Conservation (phyloP, 305 asterid genomes). For the Fraxinus sp. region DNA sequence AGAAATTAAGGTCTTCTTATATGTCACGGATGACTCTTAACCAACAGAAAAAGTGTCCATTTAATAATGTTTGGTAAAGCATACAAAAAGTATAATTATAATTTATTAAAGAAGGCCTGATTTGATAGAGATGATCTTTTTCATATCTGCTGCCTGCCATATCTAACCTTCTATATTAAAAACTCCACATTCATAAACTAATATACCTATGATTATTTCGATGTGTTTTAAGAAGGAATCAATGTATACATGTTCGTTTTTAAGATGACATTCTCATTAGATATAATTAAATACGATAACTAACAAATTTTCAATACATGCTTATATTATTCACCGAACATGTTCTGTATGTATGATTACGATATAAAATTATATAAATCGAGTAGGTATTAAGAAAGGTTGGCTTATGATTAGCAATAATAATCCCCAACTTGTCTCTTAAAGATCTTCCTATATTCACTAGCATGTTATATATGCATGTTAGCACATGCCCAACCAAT, state of each 20-base stretch:
- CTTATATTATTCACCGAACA: not conserved
- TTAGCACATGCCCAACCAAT: slow-evolving; percentile 40
- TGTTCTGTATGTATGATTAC: not conserved
- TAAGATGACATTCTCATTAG: too few relatives aligned
- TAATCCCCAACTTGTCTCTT: slow-evolving; percentile 35
- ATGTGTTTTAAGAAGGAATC: not conserved
- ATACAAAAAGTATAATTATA: not conserved
- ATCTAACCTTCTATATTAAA: slow-evolving; percentile 24
- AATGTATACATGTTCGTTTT: too few relatives aligned
- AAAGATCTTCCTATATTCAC: slow-evolving; percentile 47
- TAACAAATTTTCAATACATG: too few relatives aligned
- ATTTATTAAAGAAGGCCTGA: not conserved
- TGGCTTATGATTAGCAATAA: slow-evolving; percentile 31
- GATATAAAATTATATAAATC: not conserved
- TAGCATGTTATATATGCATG: slow-evolving; percentile 55
- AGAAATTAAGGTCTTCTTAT: slow-evolving; percentile 21
- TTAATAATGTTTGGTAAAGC: slow-evolving; percentile 30
- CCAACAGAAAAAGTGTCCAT: slow-evolving; percentile 37
- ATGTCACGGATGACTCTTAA: slow-evolving; percentile 65
- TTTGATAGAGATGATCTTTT: slow-evolving; percentile 28
- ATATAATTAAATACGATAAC: too few relatives aligned
- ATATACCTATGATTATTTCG: not conserved
- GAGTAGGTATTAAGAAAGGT: not conserved
- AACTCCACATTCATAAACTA: slow-evolving; percentile 20
- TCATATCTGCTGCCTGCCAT: slow-evolving; percentile 30